Evolutionary conservation across 2,329 filamentous ascomycete genomes (phyloP), one percentile per base, ranked within the genome.

Genomic region (Chaetomium sp.): DNA sequence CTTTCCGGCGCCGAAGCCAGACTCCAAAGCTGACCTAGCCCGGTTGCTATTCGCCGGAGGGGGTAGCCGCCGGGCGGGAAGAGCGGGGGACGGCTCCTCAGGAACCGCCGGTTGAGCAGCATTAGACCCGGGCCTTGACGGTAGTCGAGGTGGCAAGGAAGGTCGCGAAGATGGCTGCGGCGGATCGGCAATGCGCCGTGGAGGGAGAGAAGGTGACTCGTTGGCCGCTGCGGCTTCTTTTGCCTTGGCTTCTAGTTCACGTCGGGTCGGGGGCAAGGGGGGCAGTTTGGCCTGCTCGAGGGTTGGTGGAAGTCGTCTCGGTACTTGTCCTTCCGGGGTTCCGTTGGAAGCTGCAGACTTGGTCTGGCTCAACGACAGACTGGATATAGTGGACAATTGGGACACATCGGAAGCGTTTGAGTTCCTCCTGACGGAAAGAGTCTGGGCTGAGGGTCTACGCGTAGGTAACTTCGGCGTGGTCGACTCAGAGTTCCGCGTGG

Each of bases 371-470:
- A 80, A 60, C 1, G 81, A 84, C 27, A 79, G 66, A 1, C 73
- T 75, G 4, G 82, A 85, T 12, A 79, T 64, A 9, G 73, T 74
- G 6, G 81, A 85, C 41, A 75, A 70, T 55, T 78, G 71, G 2
- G 81, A 85, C 10, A 76, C 63, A 35, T 81, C 80, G 2, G 82
- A 86, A 0, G 81, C 79, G 43, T 78, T 77, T 14, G 83, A 86
- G 49, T 74, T 78, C 54, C 79, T 75, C 32, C 81, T 74, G 77
- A 66, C 51, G 12, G 54, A 43, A 34, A 57, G 46, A 11, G 69
- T 67, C 58, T 79, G 75, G 6, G 72, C 67, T 2, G 77, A 78
- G 2, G 76, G 67, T 33, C 75, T 74, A 35, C 81, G 75, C 12
- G 78, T 72, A 11, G 81, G 79, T 14, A 82, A 67, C 34, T 74